Evolutionary conservation across 257 asterid species (phyloP), one percentile per base, ranked within the genome.

Genomic region (Rhazya stricta): DNA sequence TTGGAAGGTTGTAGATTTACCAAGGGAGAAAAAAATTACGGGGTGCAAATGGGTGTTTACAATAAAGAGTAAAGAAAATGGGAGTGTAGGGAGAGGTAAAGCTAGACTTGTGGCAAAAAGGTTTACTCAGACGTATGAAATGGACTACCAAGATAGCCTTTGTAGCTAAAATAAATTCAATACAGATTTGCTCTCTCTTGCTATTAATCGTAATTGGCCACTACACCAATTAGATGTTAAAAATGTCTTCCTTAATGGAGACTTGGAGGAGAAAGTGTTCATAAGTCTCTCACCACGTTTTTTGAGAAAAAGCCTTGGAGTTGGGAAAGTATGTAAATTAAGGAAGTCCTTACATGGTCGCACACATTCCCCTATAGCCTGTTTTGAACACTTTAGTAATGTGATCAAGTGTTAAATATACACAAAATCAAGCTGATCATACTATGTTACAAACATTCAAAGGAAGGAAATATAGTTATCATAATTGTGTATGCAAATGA

Each of bases 371-470:
- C 46, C 69, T 9, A 30, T 66, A 57, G 67, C 72, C 21, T 74
- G 79, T 75, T 79, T 79, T 74, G 79, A 69, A 15, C 34, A 19
- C 2, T 71, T 71, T 67, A 10, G 34, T 5, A n/a, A n/a, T 5
- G 29, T 19, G 3, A 3, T 46, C 7, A 60, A 48, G 30, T 0
- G 43, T 43, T 6, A 13, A 56, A 74, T 73, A 34, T n/a, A 7
- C 18, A 2, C 73, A 69, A 50, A 29, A 73, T 69, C 77, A 75
- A 51, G 69, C 53, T 23, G 9, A 67, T 60, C 67, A 67, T 43
- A 79, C 60, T 58, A 46, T 68, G 72, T 61, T 43, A 13, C 5
- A 54, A 18, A 9, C 60, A 54, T 18, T 54, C 29, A 18, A 54
- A 15, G n/a, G 60, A 54, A 21, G 58, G 36, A 1, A 79, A 73